Percentiles rank a stretch among this genome's conserved stretches.
Conservation (phyloP, 805 yeast genomes). For the Torulaspora indica region DNA sequence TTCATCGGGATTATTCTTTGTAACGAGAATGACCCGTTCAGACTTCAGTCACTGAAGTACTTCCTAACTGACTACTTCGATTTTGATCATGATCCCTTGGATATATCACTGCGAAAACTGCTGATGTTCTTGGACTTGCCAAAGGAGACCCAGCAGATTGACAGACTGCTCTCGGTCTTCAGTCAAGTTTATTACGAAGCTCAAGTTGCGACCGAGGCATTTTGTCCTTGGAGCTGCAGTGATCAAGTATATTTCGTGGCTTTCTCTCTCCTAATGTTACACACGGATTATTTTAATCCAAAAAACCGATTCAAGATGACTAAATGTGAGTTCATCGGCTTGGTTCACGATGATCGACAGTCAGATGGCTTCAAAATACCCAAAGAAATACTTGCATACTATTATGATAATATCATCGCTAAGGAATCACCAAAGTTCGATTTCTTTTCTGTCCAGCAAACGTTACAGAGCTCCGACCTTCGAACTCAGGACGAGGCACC, state of each 20-base stretch:
- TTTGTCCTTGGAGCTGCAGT: slow-evolving; percentile 32
- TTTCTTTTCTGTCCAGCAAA: slow-evolving; percentile 8
- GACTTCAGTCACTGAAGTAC: slow-evolving; percentile 25
- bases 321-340: slow-evolving; percentile 54
- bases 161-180: slow-evolving; percentile 57
- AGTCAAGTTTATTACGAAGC: slow-evolving; percentile 46
- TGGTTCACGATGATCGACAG: slow-evolving; percentile 36
- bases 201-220: slow-evolving; percentile 13
- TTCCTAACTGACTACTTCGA: slow-evolving; percentile 40
- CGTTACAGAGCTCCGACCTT: slow-evolving; percentile 1
- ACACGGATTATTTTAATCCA: slow-evolving; percentile 67
- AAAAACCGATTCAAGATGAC: slow-evolving; percentile 66
- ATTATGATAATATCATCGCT: slow-evolving; percentile 61
- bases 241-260: slow-evolving; percentile 60
- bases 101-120: slow-evolving; percentile 58
- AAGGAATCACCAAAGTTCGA: slow-evolving; percentile 45
- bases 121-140: slow-evolving; percentile 59
- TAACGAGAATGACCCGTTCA: slow-evolving; percentile 27
- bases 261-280: slow-evolving; percentile 64
- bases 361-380: slow-evolving; percentile 32
- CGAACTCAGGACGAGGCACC: slow-evolving; percentile 3
- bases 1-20: slow-evolving; percentile 34
- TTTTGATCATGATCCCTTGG: slow-evolving; percentile 55
- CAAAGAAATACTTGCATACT: slow-evolving; percentile 48
- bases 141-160: slow-evolving; percentile 71